Conservation (phyloP, 441 rosid genomes). For the Euphorbia celastroides region DNA sequence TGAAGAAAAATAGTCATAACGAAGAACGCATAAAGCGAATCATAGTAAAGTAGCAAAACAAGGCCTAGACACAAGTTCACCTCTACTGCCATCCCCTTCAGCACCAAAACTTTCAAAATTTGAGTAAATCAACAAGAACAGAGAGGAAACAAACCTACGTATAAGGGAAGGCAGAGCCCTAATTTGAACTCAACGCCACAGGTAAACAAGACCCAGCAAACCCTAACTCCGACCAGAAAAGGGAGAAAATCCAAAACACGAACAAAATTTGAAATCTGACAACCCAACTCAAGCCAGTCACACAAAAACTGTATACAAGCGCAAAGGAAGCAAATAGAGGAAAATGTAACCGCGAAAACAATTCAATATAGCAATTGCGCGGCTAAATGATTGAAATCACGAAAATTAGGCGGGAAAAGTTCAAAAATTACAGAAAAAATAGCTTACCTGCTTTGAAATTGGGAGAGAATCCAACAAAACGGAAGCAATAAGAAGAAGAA, state of each 20-base stretch:
- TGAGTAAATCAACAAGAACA: background rate
- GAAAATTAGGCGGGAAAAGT: background rate
- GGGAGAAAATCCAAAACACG: background rate
- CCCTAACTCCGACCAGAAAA: constrained; percentile 7
- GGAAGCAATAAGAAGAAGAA: background rate
- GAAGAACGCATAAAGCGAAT: background rate
- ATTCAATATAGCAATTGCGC: background rate
- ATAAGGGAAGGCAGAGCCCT: background rate
- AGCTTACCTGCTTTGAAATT: constrained; percentile 8
- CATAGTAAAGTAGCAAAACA: background rate
- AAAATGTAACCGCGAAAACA: background rate
- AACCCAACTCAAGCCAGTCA: background rate
- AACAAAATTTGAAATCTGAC: background rate
- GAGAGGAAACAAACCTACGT: background rate
- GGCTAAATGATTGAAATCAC: background rate
- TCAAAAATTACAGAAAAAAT: background rate
- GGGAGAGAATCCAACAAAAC: background rate
- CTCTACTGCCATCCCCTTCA: background rate
- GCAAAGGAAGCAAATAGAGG: constrained; percentile 1
- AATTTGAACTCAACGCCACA: background rate
- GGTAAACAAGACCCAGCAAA: background rate
- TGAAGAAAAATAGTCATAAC: background rate
- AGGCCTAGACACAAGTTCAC: background rate
- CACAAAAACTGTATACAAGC: background rate
- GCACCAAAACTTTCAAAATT: background rate